These are phyloP conservation scores for Oryza glumipatula DNA, from an alignment of 176 grass and related monocot species.

Conservation along the genomic window DNA sequence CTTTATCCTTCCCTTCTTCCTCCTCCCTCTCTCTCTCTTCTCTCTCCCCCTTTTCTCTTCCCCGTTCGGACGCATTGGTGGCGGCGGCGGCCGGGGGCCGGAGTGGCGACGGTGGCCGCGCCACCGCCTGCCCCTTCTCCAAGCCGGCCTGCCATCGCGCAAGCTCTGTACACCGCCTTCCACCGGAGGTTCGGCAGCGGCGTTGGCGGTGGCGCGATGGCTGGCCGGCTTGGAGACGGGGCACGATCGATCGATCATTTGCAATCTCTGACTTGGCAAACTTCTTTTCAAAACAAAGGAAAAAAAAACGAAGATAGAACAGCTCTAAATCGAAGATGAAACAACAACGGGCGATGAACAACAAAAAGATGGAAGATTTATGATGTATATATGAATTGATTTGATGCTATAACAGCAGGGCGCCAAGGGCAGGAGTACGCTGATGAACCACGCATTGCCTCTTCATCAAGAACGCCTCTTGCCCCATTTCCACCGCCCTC, in stretches of 20 bases:
- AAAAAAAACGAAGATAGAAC: background rate
- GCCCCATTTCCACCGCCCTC: constrained; percentile 29
- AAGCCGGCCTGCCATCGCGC: no score
- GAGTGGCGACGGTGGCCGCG: no score
- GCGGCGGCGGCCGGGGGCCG: no score
- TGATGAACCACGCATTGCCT: constrained; percentile 48
- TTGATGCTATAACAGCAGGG: constrained; percentile 44
- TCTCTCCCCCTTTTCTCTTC: no score
- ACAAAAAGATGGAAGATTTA: background rate
- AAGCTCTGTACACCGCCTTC: no score
- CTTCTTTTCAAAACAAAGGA: constrained; percentile 11
- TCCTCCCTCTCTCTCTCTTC: no score
- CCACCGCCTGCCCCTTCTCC: no score
- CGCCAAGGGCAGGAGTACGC: constrained; percentile 50
- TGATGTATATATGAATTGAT: background rate
- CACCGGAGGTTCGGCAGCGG: no score
- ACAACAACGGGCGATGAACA: background rate
- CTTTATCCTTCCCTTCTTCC: no score
- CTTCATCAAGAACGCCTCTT: constrained; percentile 19
- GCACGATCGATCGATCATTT: background rate
- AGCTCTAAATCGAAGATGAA: constrained; percentile 21
- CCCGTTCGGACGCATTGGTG: no score
- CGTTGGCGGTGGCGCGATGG: no score
- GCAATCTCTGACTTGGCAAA: background rate
- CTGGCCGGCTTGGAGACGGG: no score